Base-by-base conservation (phyloP, 352 stramenopile species). In the Stramenopiles sp. region DNA sequence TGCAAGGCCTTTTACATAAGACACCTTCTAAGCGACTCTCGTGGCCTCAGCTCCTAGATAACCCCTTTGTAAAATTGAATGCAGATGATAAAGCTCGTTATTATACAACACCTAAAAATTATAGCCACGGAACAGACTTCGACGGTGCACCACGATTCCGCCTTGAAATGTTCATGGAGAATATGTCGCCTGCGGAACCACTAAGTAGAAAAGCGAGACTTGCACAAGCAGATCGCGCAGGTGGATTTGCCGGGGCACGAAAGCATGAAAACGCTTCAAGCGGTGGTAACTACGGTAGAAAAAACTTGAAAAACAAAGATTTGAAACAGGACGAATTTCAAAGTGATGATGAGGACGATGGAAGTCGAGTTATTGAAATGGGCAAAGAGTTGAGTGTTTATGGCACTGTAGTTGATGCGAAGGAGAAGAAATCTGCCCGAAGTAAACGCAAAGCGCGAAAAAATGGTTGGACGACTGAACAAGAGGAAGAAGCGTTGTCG, bases 1-100 rank as follows among this genome's bases (percentile, higher is more conserved):
- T 97, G 0, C 86, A 88, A 14, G 92, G 93, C 7, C 82, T 97
- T 22, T 83, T 97, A 32, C 92, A 90, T 75, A 97, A 97, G 83
- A 90, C 97, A 80, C 91, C 92, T 0, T 82, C 85, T 25, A 86
- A 89, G 67, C 87, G 93, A 44, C 85, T 97, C 25, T 89, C 86
- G 0, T 97, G 93, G 93, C 92, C 92, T 0, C 86, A 92, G 32
- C 92, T 97, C 39, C 84, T 97, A 8, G 29, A 89, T 0, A 92
- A 97, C 80, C 91, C 92, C 1, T 97, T 97, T 81, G 88, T 97
- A 55, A 55, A 55, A 55, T 14, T 55, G 4, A 55, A 55, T 14
- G 39, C 4, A 14, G 14, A 55, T 55, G 39, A 55, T 55, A 55
- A 14, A 55, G 39, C 39, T 14, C 39, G 39, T 55, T 55, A 55